Conservation (phyloP, 148 eudicot species). For the Silene conica region DNA sequence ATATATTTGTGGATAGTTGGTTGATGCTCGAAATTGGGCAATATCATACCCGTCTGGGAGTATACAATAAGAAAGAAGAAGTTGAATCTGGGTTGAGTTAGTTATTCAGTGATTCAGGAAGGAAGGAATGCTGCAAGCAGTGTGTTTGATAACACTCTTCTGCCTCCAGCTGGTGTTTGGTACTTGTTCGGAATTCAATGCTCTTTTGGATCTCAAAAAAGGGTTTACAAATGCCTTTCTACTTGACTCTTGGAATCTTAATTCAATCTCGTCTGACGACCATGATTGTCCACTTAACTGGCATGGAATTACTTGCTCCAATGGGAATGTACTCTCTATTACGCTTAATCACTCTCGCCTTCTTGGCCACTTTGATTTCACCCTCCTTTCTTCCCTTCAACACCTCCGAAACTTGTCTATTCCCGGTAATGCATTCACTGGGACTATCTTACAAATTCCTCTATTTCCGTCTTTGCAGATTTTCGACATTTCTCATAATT, state of each 20-base stretch:
- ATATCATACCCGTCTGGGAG: no score
- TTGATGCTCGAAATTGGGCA: no score
- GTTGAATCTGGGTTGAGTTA: no score
- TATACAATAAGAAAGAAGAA: no score
- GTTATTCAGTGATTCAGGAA: background rate
- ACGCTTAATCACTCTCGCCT: slow-evolving; percentile 42
- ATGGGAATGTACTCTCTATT: slow-evolving; percentile 51
- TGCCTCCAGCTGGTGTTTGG: slow-evolving; percentile 38
- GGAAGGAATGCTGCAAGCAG: slow-evolving; percentile 48
- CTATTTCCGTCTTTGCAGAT: slow-evolving; percentile 34
- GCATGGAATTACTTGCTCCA: slow-evolving; percentile 50
- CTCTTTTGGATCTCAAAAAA: slow-evolving; percentile 54
- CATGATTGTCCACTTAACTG: slow-evolving; percentile 58
- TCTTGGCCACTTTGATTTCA: slow-evolving; percentile 46
- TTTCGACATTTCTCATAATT: slow-evolving; percentile 56
- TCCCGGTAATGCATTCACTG: slow-evolving; percentile 48
- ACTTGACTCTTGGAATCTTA: slow-evolving; percentile 52
- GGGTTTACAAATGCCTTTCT: slow-evolving; percentile 35
- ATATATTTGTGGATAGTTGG: no score
- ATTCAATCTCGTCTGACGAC: slow-evolving; percentile 52
- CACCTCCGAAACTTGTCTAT: slow-evolving; percentile 49
- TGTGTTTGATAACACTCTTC: slow-evolving; percentile 37
- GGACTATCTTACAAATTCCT: slow-evolving; percentile 38
- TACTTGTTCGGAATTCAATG: slow-evolving; percentile 39
- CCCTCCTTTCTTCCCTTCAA: slow-evolving; percentile 33